A percentile compares a stretch with the other conserved stretches of the same genome.
Evolutionary conservation across 768 basidiomycete genomes (phyloP).

Genomic region (Leccinellum rugosiceps): DNA sequence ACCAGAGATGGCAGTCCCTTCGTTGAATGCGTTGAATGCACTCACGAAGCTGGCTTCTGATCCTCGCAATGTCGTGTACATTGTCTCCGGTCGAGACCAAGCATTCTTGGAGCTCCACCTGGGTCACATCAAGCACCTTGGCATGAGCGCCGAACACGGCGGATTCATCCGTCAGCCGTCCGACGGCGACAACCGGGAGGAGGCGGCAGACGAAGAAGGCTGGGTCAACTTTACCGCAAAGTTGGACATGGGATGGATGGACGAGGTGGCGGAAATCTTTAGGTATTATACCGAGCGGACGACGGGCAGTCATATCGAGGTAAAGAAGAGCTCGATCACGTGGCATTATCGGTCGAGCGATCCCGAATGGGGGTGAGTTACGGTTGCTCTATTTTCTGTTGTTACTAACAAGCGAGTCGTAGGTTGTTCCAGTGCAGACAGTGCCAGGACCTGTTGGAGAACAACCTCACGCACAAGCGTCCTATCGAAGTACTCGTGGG

Average conservation of each 20-base stretch:
- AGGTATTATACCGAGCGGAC: slow-evolving; percentile 96
- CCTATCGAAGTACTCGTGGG: slow-evolving; percentile 97
- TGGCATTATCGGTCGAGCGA: slow-evolving; percentile 96
- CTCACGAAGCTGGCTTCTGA: slow-evolving; percentile 72
- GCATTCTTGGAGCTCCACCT: slow-evolving; percentile 90
- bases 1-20: slow-evolving; percentile 84
- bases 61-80: slow-evolving; percentile 90
- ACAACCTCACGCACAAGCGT: slow-evolving; percentile 86
- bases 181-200: slow-evolving; percentile 3
- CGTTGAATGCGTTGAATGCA: slow-evolving; percentile 66
- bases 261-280: slow-evolving; percentile 93
- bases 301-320: slow-evolving; percentile 93
- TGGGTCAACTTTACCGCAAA: slow-evolving; percentile 91
- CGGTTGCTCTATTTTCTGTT: background rate
- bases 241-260: slow-evolving; percentile 98
- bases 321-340: slow-evolving; percentile 96
- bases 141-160: slow-evolving; percentile 95
- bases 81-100: slow-evolving; percentile 95
- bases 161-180: slow-evolving; percentile 83
- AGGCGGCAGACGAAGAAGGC: slow-evolving; percentile 22
- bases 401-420: background rate
- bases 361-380: slow-evolving; percentile 92
- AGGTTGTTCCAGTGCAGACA: slow-evolving; percentile 94
- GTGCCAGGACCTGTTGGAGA: slow-evolving; percentile 94
- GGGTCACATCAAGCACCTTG: slow-evolving; percentile 76